Conservation (phyloP, 192 early-diverging fungal species). For the Coemansia sp. region DNA sequence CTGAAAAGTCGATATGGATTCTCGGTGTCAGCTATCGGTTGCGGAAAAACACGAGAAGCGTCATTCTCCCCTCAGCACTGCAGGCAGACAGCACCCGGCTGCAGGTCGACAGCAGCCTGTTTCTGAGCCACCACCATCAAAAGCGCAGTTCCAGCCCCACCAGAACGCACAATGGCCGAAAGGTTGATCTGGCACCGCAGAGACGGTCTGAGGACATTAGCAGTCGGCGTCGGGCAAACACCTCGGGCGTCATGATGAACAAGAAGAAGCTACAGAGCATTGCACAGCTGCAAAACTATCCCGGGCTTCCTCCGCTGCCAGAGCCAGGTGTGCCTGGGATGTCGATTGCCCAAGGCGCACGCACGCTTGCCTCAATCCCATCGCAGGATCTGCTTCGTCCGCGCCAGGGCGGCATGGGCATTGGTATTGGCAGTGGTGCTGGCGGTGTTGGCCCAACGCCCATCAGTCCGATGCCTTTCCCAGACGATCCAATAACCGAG, state of each 20-base stretch:
- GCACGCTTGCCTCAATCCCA: conserved; percentile 49
- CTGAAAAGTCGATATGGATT: conserved; percentile 51
- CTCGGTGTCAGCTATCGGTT: conserved; percentile 53
- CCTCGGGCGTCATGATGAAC: conserved; percentile 51
- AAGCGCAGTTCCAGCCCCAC: conserved; percentile 48
- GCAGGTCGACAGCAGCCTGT: conserved; percentile 51
- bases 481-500: conserved; percentile 35
- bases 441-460: conserved; percentile 12
- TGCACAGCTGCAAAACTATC: conserved; percentile 45
- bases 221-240: conserved; percentile 48
- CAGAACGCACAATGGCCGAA: conserved; percentile 25
- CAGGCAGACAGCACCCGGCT: conserved; percentile 48
- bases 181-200: conserved; percentile 31
- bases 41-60: conserved; percentile 45
- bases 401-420: not conserved
- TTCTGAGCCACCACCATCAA: conserved; percentile 53
- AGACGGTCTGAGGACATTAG: conserved; percentile 46
- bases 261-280: conserved; percentile 56
- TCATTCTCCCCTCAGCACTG: conserved; percentile 43
- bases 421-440: not conserved
- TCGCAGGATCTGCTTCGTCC: conserved; percentile 46
- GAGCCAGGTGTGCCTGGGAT: conserved; percentile 25
- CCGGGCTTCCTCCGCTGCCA: conserved; percentile 30
- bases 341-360: conserved; percentile 25
- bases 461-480: conserved; percentile 52